Base-by-base conservation (phyloP, 2,329 filamentous ascomycete species). In the Aschersonia sp. region DNA sequence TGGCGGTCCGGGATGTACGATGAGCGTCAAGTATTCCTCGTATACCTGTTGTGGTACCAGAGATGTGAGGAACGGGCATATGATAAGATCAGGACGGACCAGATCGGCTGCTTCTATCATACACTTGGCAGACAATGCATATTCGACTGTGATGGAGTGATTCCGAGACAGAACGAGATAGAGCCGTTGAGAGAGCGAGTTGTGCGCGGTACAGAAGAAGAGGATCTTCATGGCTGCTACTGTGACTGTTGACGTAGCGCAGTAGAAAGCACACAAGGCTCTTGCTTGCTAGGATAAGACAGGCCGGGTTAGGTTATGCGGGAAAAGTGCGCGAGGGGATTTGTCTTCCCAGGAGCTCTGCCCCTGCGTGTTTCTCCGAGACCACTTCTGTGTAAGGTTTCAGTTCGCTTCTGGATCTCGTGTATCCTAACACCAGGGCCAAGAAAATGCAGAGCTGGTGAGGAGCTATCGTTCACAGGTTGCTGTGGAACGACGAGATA, bases 151-250 rank as follows among this genome's bases (percentile, higher is more conserved):
- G 49, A 69, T 57, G 30, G 62, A 56, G 49, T 68, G 65, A 6
- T 57, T 55, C 38, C 57, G 52, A 2, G 61, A 61, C 20, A 69
- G 53, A 4, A 57, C 59, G 28, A 68, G 56, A 48, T 60, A 65
- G 6, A 67, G 56, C 29, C 62, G 59, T 51, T 68, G 66, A 5
- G 66, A 69, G 5, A 69, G 57, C 7, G 66, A 68, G 49, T 68
- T 69, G 56, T 68, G 65, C n/a, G 66, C 66, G 4, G 66, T 69
- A 52, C 66, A 68, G n/a, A 69, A 56, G 50, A 69, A 67, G 47
- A 69, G 63, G 42, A 68, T 65, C 55, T 61, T 62, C 62, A 67
- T 51, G 44, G 20, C 29, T 46, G 29, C 43, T 65, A 29, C 47
- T 51, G 35, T 12, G 7, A 12, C 35, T 4, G 35, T 12, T 38